phyloP scores from a whole-genome alignment of 805 yeast species.

The Maudiozyma pseudohumilis region DNA sequence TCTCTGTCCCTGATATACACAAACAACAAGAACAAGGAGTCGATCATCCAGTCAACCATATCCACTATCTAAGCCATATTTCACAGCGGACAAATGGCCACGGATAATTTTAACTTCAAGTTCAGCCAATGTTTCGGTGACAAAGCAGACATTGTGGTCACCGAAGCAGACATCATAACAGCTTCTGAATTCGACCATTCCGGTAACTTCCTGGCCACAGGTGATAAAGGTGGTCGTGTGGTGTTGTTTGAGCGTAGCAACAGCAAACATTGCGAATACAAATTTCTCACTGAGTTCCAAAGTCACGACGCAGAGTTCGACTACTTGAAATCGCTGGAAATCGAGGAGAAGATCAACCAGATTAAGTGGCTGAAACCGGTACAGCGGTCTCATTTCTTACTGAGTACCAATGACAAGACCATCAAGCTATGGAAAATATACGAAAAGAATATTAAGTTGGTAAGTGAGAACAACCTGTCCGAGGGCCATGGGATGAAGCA shows the following conservation, averaged over 20 bases:
- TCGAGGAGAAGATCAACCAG: slow-evolving; percentile 95
- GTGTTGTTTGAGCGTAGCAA: slow-evolving; percentile 87
- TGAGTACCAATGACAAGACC: slow-evolving; percentile 95
- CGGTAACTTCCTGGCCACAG: slow-evolving; percentile 94
- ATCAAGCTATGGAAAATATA: slow-evolving; percentile 94
- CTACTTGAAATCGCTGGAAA: slow-evolving; percentile 88
- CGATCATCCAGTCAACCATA: no score
- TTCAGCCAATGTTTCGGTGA: slow-evolving; percentile 98
- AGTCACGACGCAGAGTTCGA: slow-evolving; percentile 98
- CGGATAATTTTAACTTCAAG: slow-evolving; percentile 39
- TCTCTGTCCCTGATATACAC: no score
- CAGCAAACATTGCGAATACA: slow-evolving; percentile 75
- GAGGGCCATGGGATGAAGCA: slow-evolving; percentile 27
- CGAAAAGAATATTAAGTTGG: slow-evolving; percentile 86
- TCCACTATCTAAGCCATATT: no score
- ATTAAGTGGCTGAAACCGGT: slow-evolving; percentile 85
- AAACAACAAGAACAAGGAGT: no score
- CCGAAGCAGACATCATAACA: slow-evolving; percentile 94
- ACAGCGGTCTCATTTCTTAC: slow-evolving; percentile 83
- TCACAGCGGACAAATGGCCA: slow-evolving; percentile 15
- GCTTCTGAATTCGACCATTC: slow-evolving; percentile 93
- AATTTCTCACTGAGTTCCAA: slow-evolving; percentile 94
- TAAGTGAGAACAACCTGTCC: slow-evolving; percentile 77
- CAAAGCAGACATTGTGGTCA: slow-evolving; percentile 92
- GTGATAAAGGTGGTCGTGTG: slow-evolving; percentile 97